Percentiles rank a stretch among this genome's conserved stretches.
Conservation (phyloP, 495 filamentous ascomycete genomes). For the Articulospora tetracladia region DNA sequence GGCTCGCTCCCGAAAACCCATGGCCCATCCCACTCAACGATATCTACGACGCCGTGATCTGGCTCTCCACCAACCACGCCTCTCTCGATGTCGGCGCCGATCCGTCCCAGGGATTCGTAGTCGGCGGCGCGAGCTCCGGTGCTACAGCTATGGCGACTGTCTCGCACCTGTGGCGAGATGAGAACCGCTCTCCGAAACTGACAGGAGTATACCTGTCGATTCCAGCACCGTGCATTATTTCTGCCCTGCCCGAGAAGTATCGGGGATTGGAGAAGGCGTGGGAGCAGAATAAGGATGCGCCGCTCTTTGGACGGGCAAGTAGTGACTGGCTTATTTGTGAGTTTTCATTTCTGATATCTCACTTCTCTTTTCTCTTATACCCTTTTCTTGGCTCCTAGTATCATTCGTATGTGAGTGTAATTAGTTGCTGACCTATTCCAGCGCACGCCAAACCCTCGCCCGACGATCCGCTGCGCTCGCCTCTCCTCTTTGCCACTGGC, state of each 20-base stretch:
- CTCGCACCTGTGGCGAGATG: conserved; percentile 37
- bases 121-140: conserved; percentile 42
- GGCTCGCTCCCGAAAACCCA: conserved; percentile 39
- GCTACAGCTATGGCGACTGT: conserved; percentile 39
- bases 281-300: conserved; percentile 34
- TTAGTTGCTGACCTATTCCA: background rate
- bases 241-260: conserved; percentile 25
- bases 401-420: no score
- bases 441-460: background rate
- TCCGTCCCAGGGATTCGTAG: conserved; percentile 38
- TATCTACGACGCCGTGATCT: conserved; percentile 43
- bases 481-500: conserved; percentile 5
- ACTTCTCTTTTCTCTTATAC: background rate
- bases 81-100: conserved; percentile 28
- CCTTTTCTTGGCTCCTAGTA: background rate
- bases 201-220: conserved; percentile 40
- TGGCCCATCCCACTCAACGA: conserved; percentile 43
- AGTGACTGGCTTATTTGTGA: background rate
- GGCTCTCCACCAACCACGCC: conserved; percentile 23
- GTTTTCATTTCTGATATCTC: no score
- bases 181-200: conserved; percentile 34
- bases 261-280: conserved; percentile 26
- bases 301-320: background rate
- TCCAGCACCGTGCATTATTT: conserved; percentile 28
- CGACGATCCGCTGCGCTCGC: background rate